phyloP scores from a whole-genome alignment of 2,329 filamentous ascomycete genomes.

The Cordyceps farinosa region DNA sequence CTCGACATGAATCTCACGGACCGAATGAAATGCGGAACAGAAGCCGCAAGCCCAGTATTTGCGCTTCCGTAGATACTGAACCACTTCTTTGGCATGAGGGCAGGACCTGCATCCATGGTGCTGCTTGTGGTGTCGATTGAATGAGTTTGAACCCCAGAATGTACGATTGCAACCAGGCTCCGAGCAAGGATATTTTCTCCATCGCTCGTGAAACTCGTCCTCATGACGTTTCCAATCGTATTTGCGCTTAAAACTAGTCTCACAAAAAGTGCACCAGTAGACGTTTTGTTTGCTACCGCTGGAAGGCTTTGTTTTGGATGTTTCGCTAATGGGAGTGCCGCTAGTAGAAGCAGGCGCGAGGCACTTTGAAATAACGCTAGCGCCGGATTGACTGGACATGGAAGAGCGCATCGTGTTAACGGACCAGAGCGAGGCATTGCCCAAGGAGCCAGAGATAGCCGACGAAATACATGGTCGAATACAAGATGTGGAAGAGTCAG shows the following conservation, averaged over 20 bases:
- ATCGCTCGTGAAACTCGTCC: slow-evolving; percentile 66
- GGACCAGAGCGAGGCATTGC: slow-evolving; percentile 46
- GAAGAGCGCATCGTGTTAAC: slow-evolving; percentile 39
- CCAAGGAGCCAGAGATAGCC: slow-evolving; percentile 48
- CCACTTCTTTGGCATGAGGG: slow-evolving; percentile 61
- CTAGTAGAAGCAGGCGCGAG: slow-evolving; percentile 28
- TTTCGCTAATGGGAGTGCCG: slow-evolving; percentile 32
- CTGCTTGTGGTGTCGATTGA: slow-evolving; percentile 65
- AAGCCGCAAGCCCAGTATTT: slow-evolving; percentile 68
- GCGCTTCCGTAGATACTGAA: slow-evolving; percentile 59
- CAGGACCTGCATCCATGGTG: slow-evolving; percentile 63
- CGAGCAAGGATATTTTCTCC: slow-evolving; percentile 64
- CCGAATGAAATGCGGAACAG: slow-evolving; percentile 59
- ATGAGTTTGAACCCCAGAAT: slow-evolving; percentile 65
- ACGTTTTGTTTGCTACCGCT: slow-evolving; percentile 41
- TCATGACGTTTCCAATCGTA: slow-evolving; percentile 69
- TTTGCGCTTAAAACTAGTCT: slow-evolving; percentile 64
- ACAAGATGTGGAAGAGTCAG: slow-evolving; percentile 38
- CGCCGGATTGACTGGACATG: slow-evolving; percentile 38
- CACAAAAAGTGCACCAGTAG: slow-evolving; percentile 56
- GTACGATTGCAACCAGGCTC: slow-evolving; percentile 61
- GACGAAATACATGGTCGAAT: slow-evolving; percentile 47
- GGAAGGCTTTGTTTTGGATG: slow-evolving; percentile 27
- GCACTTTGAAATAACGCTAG: slow-evolving; percentile 33
- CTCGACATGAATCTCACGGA: slow-evolving; percentile 63